A percentile compares a stretch with the other conserved stretches of the same genome.
phyloP scores from a whole-genome alignment of 306 rosid species.

The Rosa multiflora region DNA sequence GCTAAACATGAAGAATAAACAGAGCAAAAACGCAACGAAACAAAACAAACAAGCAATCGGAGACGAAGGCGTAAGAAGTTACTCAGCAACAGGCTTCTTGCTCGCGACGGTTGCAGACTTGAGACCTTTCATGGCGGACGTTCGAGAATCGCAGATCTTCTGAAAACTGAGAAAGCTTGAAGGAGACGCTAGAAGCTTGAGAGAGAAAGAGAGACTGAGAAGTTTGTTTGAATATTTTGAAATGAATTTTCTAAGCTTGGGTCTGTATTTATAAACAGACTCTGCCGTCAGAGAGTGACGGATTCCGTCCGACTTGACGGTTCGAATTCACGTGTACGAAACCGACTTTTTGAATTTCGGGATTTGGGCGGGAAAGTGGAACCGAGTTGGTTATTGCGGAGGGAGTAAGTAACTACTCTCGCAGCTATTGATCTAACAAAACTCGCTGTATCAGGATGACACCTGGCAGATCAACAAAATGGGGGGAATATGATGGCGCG shows the following conservation, averaged over 20 bases:
- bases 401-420: neutral
- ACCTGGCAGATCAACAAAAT: neutral
- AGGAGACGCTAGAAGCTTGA: neutral
- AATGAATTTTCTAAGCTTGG: neutral
- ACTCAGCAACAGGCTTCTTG: neutral
- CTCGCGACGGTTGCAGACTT: neutral
- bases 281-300: neutral
- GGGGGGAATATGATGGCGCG: neutral
- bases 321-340: neutral
- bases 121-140: conserved; percentile 3
- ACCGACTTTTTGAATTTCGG: neutral
- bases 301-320: neutral
- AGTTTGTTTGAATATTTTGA: neutral
- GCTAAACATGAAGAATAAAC: neutral
- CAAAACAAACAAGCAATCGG: neutral
- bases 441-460: neutral
- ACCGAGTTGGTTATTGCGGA: neutral
- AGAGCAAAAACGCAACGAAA: neutral
- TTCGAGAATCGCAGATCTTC: neutral
- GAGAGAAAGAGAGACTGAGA: neutral
- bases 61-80: neutral
- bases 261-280: neutral
- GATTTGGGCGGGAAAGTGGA: neutral
- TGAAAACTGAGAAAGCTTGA: neutral
- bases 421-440: neutral